Evolutionary conservation across 2,329 filamentous ascomycete genomes (phyloP).

Genomic region (Cryphonectria nitschkei): DNA sequence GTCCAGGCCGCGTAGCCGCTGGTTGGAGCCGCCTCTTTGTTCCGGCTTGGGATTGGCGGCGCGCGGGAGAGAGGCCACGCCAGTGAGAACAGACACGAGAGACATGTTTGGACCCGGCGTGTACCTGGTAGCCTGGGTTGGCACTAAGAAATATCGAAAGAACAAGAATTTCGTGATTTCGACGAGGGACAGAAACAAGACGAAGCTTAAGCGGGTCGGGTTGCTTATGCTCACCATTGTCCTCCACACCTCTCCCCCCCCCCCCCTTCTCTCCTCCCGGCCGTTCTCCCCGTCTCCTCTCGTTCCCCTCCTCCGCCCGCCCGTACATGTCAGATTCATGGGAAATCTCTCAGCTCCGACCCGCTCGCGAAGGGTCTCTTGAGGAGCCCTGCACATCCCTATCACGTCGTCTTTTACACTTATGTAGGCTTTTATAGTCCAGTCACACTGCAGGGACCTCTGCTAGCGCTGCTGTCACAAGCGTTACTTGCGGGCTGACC

Average conservation of each 20-base stretch:
- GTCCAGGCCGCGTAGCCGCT: not conserved
- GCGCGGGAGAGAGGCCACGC: not conserved
- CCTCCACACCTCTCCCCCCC: too few species aligned
- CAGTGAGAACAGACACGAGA: not conserved
- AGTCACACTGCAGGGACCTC: conserved; percentile 8
- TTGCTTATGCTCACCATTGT: not conserved
- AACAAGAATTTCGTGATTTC: not conserved
- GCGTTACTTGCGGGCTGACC: conserved; percentile 1
- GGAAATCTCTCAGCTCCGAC: not conserved
- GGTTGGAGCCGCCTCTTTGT: not conserved
- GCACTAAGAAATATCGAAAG: not conserved
- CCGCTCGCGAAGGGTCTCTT: not conserved
- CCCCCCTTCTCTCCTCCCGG: too few species aligned
- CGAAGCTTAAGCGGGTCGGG: not conserved
- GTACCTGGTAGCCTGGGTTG: not conserved
- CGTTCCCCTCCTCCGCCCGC: not conserved
- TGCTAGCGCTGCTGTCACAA: not conserved
- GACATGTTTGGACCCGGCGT: not conserved
- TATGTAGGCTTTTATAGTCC: not conserved
- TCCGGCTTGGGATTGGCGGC: not conserved
- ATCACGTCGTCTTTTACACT: not conserved
- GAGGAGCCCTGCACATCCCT: not conserved
- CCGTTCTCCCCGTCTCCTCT: not conserved
- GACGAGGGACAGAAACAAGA: not conserved
- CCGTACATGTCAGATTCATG: not conserved